A percentile compares a stretch with the other conserved stretches of the same genome.
Evolutionary conservation across 1,139 yeast species (phyloP).

Genomic region (Sugiyamaella xylanicola): DNA sequence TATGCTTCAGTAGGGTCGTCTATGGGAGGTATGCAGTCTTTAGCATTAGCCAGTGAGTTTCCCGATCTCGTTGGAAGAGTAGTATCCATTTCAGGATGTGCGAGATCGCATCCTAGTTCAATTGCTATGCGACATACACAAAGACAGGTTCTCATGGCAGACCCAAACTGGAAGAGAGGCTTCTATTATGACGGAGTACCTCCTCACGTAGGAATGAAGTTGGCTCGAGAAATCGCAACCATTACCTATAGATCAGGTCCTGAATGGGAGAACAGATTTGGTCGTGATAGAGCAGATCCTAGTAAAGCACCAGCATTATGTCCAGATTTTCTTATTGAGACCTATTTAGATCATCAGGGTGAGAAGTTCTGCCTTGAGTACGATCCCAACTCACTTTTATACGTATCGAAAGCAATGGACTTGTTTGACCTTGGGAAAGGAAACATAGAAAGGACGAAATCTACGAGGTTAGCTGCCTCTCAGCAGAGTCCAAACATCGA

Average conservation of each 20-base stretch:
- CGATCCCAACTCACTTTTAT: constrained; percentile 86
- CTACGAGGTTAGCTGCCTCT: constrained; percentile 37
- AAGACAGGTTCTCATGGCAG: constrained; percentile 91
- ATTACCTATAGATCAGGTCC: constrained; percentile 95
- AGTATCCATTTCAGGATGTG: constrained; percentile 85
- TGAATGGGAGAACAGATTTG: constrained; percentile 93
- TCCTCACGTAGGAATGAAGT: constrained; percentile 93
- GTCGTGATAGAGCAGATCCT: constrained; percentile 84
- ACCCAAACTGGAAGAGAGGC: constrained; percentile 93
- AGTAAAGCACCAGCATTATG: constrained; percentile 80
- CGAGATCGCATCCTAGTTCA: constrained; percentile 90
- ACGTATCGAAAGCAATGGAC: constrained; percentile 93
- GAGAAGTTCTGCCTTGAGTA: constrained; percentile 89
- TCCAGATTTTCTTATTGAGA: constrained; percentile 89
- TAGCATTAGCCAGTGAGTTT: constrained; percentile 84
- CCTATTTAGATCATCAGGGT: constrained; percentile 91
- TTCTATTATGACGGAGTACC: constrained; percentile 77
- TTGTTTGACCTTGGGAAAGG: constrained; percentile 73
- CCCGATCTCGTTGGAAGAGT: constrained; percentile 74
- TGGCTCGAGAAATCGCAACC: constrained; percentile 91
- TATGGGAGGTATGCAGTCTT: constrained; percentile 96
- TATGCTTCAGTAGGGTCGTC: constrained; percentile 89
- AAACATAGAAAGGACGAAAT: constrained; percentile 50
- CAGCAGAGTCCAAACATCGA: background rate
- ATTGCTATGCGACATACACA: constrained; percentile 93